Evolutionary conservation across 257 asterid genomes (phyloP).

Genomic region (Gentiana dahurica): DNA sequence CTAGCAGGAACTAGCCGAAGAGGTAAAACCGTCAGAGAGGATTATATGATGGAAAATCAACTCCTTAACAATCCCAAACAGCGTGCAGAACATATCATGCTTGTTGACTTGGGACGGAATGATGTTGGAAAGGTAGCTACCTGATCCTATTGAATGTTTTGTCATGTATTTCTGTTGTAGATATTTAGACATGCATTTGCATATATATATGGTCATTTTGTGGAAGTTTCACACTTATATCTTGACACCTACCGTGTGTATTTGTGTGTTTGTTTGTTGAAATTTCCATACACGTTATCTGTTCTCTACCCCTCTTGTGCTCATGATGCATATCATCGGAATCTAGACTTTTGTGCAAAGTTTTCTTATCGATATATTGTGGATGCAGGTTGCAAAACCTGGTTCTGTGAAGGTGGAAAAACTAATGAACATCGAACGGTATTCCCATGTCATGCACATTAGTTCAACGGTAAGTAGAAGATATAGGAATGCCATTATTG

Average conservation of each 20-base stretch:
- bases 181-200: no score
- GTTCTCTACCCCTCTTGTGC: no score
- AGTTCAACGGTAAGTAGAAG: slow-evolving; percentile 76
- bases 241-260: no score
- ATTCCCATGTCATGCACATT: slow-evolving; percentile 99
- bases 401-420: slow-evolving; percentile 95
- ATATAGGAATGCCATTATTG: neutral
- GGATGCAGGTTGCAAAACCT: slow-evolving; percentile 71
- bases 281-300: no score
- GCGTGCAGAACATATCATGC: slow-evolving; percentile 97
- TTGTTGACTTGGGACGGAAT: slow-evolving; percentile 97
- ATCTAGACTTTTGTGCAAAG: no score
- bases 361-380: neutral
- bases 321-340: no score
- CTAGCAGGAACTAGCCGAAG: slow-evolving; percentile 92
- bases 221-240: no score
- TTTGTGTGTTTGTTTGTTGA: no score
- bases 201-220: no score
- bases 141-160: no score
- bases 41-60: slow-evolving; percentile 78
- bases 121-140: slow-evolving; percentile 91
- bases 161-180: no score
- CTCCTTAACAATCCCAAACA: slow-evolving; percentile 82
- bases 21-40: slow-evolving; percentile 89
- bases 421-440: slow-evolving; percentile 90